A percentile compares a stretch with the other conserved stretches of the same genome.
Conservation (phyloP, 2,329 filamentous ascomycete species). For the Lasiodiplodia citricola region DNA sequence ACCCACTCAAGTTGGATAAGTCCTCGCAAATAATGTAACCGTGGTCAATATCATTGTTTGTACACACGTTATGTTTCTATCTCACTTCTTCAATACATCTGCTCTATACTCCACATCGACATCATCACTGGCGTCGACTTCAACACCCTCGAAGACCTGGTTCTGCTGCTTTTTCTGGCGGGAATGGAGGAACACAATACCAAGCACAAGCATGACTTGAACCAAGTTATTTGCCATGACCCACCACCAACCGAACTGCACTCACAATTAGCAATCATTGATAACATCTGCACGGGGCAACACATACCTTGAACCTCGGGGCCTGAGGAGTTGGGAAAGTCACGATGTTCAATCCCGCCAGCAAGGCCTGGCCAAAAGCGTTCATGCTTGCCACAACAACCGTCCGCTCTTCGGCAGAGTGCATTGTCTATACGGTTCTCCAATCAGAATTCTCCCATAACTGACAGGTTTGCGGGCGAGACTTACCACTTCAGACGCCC, state of each 20-base stretch:
- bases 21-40: too few species aligned
- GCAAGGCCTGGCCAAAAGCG: background rate
- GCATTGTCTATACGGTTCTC: background rate
- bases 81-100: background rate
- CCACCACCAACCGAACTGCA: constrained; percentile 14
- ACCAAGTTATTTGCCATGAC: constrained; percentile 12
- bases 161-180: background rate
- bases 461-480: background rate
- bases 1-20: too few species aligned
- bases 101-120: background rate
- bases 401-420: constrained; percentile 2
- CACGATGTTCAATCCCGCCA: constrained; percentile 5
- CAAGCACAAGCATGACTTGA: background rate
- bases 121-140: background rate
- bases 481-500: constrained; percentile 2
- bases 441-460: background rate
- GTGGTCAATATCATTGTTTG: too few species aligned
- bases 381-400: constrained; percentile 7
- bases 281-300: background rate
- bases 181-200: background rate
- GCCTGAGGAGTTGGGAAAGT: background rate
- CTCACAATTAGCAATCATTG: background rate
- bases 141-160: background rate
- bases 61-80: too few species aligned
- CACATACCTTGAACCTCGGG: constrained; percentile 2